These are phyloP conservation scores for Noccaea caerulescens DNA, from an alignment of 345 rosid species.

Conservation along the genomic window DNA sequence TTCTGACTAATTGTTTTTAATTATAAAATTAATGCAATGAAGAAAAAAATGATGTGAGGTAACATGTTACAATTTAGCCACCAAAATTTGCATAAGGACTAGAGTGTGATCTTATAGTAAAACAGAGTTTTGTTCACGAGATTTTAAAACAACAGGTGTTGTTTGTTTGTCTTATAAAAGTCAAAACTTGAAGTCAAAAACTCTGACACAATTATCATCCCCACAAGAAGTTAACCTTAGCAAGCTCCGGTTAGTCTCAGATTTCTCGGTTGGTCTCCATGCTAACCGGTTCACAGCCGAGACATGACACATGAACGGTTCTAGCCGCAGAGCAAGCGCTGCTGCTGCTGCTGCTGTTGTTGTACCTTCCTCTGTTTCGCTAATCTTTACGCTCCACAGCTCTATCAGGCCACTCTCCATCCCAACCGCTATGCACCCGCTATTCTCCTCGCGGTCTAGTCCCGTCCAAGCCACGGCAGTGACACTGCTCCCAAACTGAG, in stretches of 20 bases:
- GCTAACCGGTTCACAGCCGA: slow-evolving; percentile 74
- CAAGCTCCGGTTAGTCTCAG: slow-evolving; percentile 41
- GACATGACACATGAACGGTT: slow-evolving; percentile 75
- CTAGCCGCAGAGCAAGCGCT: slow-evolving; percentile 48
- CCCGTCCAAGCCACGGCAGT: slow-evolving; percentile 88
- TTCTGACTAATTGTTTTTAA: no score
- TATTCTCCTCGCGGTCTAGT: slow-evolving; percentile 54
- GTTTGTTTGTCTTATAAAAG: neutral
- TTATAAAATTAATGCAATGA: no score
- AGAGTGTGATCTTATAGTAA: neutral
- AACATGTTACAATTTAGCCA: no score
- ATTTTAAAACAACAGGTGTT: neutral
- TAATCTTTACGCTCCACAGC: slow-evolving; percentile 58
- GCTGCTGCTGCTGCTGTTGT: slow-evolving; percentile 52
- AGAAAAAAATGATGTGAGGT: no score
- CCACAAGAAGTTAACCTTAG: slow-evolving; percentile 79
- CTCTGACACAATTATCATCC: slow-evolving; percentile 82
- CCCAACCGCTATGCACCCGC: slow-evolving; percentile 70
- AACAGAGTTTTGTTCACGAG: neutral
- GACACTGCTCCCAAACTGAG: slow-evolving; percentile 75
- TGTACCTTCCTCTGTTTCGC: slow-evolving; percentile 38
- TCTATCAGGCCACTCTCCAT: slow-evolving; percentile 83
- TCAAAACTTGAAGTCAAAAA: slow-evolving; percentile 56
- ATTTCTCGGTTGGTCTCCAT: slow-evolving; percentile 60
- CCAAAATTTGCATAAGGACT: slow-evolving; percentile 8